Conservation (phyloP, 805 yeast genomes). For the Millerozyma acaciae region DNA sequence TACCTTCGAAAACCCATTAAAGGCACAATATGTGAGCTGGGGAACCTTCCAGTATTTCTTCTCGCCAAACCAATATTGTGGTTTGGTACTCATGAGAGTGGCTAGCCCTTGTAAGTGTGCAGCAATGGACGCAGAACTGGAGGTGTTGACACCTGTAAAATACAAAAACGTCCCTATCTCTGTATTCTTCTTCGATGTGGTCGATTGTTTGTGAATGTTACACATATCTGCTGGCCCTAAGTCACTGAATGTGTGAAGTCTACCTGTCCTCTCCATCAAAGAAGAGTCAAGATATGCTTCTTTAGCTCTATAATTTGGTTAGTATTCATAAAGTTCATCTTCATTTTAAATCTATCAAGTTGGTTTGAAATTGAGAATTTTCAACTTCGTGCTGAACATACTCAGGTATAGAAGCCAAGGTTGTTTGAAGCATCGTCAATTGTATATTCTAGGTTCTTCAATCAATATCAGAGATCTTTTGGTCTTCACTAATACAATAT, state of each 20-base stretch:
- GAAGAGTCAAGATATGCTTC: conserved; percentile 61
- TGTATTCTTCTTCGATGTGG: conserved; percentile 38
- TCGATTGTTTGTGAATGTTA: conserved; percentile 42
- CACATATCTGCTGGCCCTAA: conserved; percentile 72
- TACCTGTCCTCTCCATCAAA: conserved; percentile 58
- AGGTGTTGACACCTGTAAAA: conserved; percentile 71
- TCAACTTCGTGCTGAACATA: too few relatives aligned
- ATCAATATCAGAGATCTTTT: neutral
- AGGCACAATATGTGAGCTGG: conserved; percentile 65
- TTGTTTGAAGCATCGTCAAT: conserved; percentile 29
- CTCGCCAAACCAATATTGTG: conserved; percentile 80
- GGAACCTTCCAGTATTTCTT: conserved; percentile 65
- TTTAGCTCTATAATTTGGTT: conserved; percentile 26
- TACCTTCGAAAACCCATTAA: conserved; percentile 55
- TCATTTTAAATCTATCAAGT: neutral
- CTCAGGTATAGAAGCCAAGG: conserved; percentile 39
- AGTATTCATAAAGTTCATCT: conserved; percentile 9
- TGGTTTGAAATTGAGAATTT: neutral
- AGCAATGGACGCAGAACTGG: conserved; percentile 73
- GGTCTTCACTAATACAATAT: neutral
- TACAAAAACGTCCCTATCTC: conserved; percentile 70
- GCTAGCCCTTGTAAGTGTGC: conserved; percentile 69
- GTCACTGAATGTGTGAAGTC: conserved; percentile 56
- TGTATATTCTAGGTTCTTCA: conserved; percentile 1
- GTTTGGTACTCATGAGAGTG: conserved; percentile 52